These are phyloP conservation scores for Sarcomyxa edulis DNA, from an alignment of 768 basidiomycete species.

Conservation along the genomic window DNA sequence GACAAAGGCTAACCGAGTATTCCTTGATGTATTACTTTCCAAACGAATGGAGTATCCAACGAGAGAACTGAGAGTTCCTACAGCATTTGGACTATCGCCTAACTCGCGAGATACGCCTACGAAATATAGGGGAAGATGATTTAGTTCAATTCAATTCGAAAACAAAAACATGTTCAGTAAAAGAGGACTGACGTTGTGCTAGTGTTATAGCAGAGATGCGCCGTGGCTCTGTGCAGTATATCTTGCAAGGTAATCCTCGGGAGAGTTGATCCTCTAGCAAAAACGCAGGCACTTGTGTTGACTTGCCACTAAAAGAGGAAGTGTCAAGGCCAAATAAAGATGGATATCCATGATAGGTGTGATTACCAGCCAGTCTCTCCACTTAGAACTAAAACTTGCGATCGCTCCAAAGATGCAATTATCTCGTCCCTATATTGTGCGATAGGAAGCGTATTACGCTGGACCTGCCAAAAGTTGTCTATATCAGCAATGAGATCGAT, in stretches of 20 bases:
- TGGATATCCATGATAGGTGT: constrained; percentile 5
- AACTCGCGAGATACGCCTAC: constrained; percentile 83
- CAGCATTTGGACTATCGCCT: constrained; percentile 74
- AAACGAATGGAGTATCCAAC: constrained; percentile 94
- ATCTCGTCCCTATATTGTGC: constrained; percentile 76
- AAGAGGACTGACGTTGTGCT: constrained; percentile 60
- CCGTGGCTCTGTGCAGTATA: constrained; percentile 93
- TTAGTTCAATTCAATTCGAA: no score
- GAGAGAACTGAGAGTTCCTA: constrained; percentile 73
- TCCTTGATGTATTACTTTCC: constrained; percentile 78
- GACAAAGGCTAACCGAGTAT: constrained; percentile 78
- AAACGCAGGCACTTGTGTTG: constrained; percentile 92
- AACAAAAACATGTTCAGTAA: background rate
- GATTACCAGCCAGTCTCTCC: constrained; percentile 38
- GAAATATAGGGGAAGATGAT: background rate
- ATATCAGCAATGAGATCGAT: constrained; percentile 1
- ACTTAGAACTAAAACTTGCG: constrained; percentile 83
- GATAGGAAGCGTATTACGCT: constrained; percentile 81
- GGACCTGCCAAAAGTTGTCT: constrained; percentile 48
- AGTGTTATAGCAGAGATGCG: constrained; percentile 95
- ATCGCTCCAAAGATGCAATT: constrained; percentile 57
- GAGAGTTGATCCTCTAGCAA: constrained; percentile 87
- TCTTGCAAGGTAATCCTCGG: constrained; percentile 77
- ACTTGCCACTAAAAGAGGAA: constrained; percentile 72
- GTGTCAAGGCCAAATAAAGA: constrained; percentile 3